These are phyloP conservation scores for Vachellia pachyceras DNA, from an alignment of 306 rosid genomes.

Conservation along the genomic window DNA sequence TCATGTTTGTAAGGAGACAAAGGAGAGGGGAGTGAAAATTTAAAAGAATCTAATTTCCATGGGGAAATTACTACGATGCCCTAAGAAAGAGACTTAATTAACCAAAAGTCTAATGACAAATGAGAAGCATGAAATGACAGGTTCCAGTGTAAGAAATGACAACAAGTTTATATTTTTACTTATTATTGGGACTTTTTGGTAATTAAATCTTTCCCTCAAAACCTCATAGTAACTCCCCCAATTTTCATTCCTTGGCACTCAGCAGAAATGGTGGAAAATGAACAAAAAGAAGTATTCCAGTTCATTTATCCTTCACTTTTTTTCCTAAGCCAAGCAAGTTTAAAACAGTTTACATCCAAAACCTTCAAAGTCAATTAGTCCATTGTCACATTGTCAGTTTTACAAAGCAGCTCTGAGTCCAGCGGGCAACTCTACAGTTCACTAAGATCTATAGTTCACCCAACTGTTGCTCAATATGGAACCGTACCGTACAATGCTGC, in stretches of 20 bases:
- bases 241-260: not conserved
- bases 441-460: not conserved
- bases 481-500: not conserved
- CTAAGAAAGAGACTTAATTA: no score
- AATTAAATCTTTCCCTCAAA: no score
- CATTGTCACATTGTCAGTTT: not conserved
- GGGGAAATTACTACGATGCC: no score
- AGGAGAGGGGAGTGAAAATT: slow-evolving; percentile 1
- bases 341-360: not conserved
- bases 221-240: no score
- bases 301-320: slow-evolving; percentile 9
- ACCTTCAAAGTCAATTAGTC: not conserved
- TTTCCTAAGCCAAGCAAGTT: slow-evolving; percentile 16
- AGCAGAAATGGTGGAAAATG: not conserved
- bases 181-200: no score
- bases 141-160: no score
- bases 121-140: no score
- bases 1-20: slow-evolving; percentile 8
- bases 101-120: no score
- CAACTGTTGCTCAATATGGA: not conserved
- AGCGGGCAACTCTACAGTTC: not conserved
- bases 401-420: not conserved
- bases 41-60: not conserved
- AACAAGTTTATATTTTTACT: no score
- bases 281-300: not conserved